These are phyloP conservation scores for Pascua guehoae DNA, from an alignment of 1,284 basidiomycete species.

Conservation along the genomic window DNA sequence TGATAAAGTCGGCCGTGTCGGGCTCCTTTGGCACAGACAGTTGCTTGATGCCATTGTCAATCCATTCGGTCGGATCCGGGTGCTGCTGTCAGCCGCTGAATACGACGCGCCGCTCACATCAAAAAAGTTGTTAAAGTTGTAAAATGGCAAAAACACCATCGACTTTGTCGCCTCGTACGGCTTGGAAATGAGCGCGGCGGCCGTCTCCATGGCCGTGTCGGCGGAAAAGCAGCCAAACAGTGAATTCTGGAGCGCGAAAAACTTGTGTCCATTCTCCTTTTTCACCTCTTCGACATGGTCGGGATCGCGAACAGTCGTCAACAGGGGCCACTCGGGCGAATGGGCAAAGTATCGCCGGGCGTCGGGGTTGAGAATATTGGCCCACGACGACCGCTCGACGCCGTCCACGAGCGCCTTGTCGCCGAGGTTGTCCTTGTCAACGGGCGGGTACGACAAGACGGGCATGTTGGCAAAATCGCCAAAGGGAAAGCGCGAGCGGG, in stretches of 20 bases:
- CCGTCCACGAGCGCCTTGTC: constrained; percentile 14
- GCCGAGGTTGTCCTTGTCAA: background rate
- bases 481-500: constrained; percentile 27
- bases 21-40: background rate
- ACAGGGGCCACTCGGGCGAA: constrained; percentile 15
- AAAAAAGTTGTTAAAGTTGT: too few relatives aligned
- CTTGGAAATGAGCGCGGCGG: constrained; percentile 20
- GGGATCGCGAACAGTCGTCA: constrained; percentile 26
- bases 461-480: constrained; percentile 23
- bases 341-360: constrained; percentile 26
- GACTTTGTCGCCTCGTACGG: constrained; percentile 22
- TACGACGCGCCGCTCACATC: constrained; percentile 23
- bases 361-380: constrained; percentile 30
- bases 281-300: constrained; percentile 12
- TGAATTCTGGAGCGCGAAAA: constrained; percentile 19
- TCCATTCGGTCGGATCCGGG: background rate
- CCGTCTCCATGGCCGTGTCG: constrained; percentile 29
- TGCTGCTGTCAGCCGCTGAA: constrained; percentile 13
- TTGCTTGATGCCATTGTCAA: constrained; percentile 6
- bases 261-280: constrained; percentile 12
- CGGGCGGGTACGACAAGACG: constrained; percentile 24
- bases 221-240: constrained; percentile 31
- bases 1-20: constrained; percentile 26
- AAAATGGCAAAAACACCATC: constrained; percentile 33
- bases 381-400: constrained; percentile 28